Conservation (phyloP, 1,284 basidiomycete species). For the Abortiporus biennis region DNA sequence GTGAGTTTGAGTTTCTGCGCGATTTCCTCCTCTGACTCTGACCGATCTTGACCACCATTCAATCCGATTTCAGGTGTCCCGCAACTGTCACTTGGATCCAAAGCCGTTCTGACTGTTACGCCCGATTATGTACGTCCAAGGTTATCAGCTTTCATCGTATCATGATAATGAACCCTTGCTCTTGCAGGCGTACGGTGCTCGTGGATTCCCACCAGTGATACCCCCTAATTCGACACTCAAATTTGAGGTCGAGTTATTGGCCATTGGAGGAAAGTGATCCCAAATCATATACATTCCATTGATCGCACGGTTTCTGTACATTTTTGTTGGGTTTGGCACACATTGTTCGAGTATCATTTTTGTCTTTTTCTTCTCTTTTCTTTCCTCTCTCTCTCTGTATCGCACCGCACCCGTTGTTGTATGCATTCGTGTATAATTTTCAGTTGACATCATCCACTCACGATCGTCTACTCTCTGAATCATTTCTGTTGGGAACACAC, state of each 20-base stretch:
- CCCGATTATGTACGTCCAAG: slow-evolving; percentile 58
- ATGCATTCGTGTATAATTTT: slow-evolving; percentile 4
- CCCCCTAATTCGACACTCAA: slow-evolving; percentile 71
- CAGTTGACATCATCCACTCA: background rate
- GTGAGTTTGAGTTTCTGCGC: slow-evolving; percentile 35
- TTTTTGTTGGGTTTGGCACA: slow-evolving; percentile 4
- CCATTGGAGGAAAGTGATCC: too few relatives aligned
- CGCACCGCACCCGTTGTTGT: slow-evolving; percentile 1
- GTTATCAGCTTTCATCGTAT: slow-evolving; percentile 2
- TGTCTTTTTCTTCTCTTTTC: background rate
- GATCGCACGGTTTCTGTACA: slow-evolving; percentile 26
- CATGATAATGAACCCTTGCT: slow-evolving; percentile 9
- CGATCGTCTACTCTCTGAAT: too few relatives aligned
- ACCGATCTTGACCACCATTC: background rate
- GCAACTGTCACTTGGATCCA: slow-evolving; percentile 73
- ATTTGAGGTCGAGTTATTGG: slow-evolving; percentile 79
- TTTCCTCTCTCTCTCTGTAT: slow-evolving; percentile 3
- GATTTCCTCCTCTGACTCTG: background rate
- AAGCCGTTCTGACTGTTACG: slow-evolving; percentile 62
- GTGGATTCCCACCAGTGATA: slow-evolving; percentile 79
- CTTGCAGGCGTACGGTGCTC: slow-evolving; percentile 57
- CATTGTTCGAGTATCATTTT: slow-evolving; percentile 6
- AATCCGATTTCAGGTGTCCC: slow-evolving; percentile 52
- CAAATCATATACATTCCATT: too few relatives aligned
- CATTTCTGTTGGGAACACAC: too few relatives aligned